A percentile compares a stretch with the other conserved stretches of the same genome.
Evolutionary conservation across 1,284 basidiomycete species (phyloP).

Genomic region (Puccinia horiana): DNA sequence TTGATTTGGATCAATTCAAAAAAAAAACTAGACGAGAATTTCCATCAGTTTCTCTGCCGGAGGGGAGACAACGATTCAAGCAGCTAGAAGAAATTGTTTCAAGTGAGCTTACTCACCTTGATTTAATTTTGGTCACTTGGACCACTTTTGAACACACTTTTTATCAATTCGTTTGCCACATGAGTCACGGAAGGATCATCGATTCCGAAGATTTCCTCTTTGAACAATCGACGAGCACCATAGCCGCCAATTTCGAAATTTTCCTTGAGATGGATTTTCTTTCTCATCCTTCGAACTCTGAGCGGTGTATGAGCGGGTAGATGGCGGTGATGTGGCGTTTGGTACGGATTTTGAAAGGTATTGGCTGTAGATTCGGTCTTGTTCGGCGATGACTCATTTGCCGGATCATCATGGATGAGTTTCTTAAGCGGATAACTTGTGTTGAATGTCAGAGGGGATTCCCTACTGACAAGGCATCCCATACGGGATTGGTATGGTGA

Average conservation of each 20-base stretch:
- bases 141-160: not conserved
- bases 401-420: not conserved
- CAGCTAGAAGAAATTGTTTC: no score
- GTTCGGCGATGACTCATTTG: not conserved
- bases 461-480: not conserved
- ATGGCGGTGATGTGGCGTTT: slow-evolving; percentile 3
- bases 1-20: no score
- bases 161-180: not conserved
- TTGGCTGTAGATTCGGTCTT: not conserved
- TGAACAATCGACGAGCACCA: slow-evolving; percentile 1
- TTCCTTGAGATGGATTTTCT: not conserved
- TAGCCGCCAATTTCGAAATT: not conserved
- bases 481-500: not conserved
- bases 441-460: not conserved
- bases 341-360: not conserved
- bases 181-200: not conserved
- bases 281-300: not conserved
- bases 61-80: no score
- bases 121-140: no score
- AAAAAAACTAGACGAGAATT: no score
- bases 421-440: not conserved
- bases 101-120: no score
- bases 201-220: not conserved
- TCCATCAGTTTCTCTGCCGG: no score
- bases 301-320: not conserved